Conservation (phyloP, 2,329 filamentous ascomycete species). For the Dryadomyces quercivorus region DNA sequence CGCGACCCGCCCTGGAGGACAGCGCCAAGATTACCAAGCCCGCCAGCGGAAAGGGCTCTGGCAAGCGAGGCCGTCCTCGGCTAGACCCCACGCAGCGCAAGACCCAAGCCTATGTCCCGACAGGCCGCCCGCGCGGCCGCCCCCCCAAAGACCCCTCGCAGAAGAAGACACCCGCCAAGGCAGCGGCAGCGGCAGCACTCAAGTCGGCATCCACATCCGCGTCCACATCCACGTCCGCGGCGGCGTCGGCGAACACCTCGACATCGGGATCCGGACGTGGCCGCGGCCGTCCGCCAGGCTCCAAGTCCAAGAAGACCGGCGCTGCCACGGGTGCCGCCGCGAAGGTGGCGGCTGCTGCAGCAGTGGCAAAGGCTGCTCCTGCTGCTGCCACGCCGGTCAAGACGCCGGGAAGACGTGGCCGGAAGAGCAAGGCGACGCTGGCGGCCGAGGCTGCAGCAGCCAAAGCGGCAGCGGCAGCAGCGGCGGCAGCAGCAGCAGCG, state of each 20-base stretch:
- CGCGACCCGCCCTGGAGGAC: slow-evolving; percentile 12
- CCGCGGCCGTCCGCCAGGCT: slow-evolving; percentile 11
- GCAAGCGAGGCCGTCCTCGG: slow-evolving; percentile 14
- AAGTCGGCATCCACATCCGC: slow-evolving; percentile 3
- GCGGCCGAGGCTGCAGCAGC: slow-evolving; percentile 7
- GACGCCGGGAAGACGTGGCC: slow-evolving; percentile 11
- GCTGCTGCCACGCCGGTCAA: neutral
- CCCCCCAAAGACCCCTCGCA: slow-evolving; percentile 13
- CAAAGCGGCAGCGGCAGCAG: neutral
- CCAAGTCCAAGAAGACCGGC: slow-evolving; percentile 9
- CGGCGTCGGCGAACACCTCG: neutral
- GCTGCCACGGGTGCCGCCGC: neutral
- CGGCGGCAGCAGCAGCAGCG: neutral
- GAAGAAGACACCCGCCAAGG: slow-evolving; percentile 7
- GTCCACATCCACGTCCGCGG: neutral
- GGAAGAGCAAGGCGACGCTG: slow-evolving; percentile 13
- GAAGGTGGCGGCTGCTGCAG: neutral
- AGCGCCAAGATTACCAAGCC: slow-evolving; percentile 13
- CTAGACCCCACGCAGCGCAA: slow-evolving; percentile 14
- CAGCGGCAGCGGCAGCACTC: neutral
- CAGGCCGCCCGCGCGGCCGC: slow-evolving; percentile 14
- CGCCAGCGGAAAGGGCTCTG: slow-evolving; percentile 10
- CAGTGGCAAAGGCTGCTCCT: neutral
- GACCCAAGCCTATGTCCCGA: slow-evolving; percentile 13
- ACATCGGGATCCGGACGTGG: slow-evolving; percentile 9